These are phyloP conservation scores for Papiliotrema laurentii DNA, from an alignment of 1,284 basidiomycete genomes.

Conservation along the genomic window DNA sequence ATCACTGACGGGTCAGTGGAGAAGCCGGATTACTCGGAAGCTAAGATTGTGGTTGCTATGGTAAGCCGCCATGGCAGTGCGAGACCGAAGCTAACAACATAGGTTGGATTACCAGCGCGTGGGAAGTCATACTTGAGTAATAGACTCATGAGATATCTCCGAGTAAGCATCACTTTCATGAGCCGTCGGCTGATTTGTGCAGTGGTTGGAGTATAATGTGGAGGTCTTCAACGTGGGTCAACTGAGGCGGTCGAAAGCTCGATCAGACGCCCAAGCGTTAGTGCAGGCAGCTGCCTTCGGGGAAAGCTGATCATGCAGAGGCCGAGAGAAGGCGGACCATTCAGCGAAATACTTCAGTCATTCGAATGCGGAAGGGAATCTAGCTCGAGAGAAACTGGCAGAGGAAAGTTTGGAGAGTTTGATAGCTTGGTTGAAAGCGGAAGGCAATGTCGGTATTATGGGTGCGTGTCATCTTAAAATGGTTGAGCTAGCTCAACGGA, in stretches of 20 bases:
- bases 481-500: conserved; percentile 1
- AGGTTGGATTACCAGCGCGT: conserved; percentile 75
- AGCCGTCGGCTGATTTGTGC: background rate
- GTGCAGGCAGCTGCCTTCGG: conserved; percentile 14
- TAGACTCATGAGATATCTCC: conserved; percentile 74
- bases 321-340: conserved; percentile 65
- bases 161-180: conserved; percentile 49
- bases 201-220: conserved; percentile 99
- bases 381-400: conserved; percentile 76
- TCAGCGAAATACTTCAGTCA: conserved; percentile 89
- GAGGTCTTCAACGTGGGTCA: conserved; percentile 99
- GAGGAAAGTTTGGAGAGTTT: conserved; percentile 91
- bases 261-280: conserved; percentile 67
- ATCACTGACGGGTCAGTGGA: conserved; percentile 56
- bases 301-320: conserved; percentile 14
- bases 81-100: conserved; percentile 2
- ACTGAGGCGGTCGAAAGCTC: conserved; percentile 79
- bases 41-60: conserved; percentile 98
- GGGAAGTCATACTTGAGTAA: conserved; percentile 82
- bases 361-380: conserved; percentile 71
- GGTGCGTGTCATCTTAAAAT: conserved; percentile 54
- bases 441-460: conserved; percentile 97
- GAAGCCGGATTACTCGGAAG: conserved; percentile 96
- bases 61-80: conserved; percentile 50
- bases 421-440: conserved; percentile 91